These are phyloP conservation scores for Salvia rosmarinus DNA, from an alignment of 257 asterid genomes.

Conservation along the genomic window DNA sequence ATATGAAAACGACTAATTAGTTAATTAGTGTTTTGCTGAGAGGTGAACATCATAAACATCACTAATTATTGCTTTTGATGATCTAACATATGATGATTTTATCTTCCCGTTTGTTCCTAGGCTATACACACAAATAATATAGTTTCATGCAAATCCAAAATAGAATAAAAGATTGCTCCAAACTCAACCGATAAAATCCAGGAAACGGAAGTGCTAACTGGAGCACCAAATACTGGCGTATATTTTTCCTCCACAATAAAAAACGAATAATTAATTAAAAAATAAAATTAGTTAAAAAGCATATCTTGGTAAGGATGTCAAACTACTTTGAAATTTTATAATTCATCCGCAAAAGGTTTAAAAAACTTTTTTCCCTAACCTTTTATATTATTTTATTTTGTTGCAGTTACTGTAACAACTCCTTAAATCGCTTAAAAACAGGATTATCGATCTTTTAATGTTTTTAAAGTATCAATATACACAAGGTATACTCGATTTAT, in stretches of 20 bases:
- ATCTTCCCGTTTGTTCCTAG: constrained; percentile 34
- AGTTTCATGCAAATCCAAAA: constrained; percentile 33
- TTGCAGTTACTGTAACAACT: too few relatives aligned
- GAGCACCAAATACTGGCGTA: neutral
- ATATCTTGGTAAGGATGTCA: too few relatives aligned
- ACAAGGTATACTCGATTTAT: neutral
- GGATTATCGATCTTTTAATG: neutral
- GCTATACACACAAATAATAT: neutral
- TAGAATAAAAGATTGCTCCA: constrained; percentile 28
- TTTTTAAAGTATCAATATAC: too few relatives aligned
- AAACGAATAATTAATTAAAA: too few relatives aligned
- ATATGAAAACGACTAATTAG: constrained; percentile 1
- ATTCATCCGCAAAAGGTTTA: too few relatives aligned
- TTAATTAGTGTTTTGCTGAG: constrained; percentile 29
- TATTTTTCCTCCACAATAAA: too few relatives aligned
- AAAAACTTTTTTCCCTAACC: too few relatives aligned
- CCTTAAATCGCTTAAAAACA: too few relatives aligned
- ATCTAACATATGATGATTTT: constrained; percentile 27
- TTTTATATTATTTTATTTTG: too few relatives aligned
- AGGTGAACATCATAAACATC: constrained; percentile 30
- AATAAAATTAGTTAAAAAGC: too few relatives aligned
- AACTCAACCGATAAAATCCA: constrained; percentile 31
- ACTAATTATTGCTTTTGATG: constrained; percentile 14
- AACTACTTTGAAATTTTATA: too few relatives aligned
- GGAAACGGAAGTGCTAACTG: constrained; percentile 10